Evolutionary conservation across 768 basidiomycete genomes (phyloP), one percentile per base, ranked within the genome.

Genomic region (Sporobolomyces roseus): DNA sequence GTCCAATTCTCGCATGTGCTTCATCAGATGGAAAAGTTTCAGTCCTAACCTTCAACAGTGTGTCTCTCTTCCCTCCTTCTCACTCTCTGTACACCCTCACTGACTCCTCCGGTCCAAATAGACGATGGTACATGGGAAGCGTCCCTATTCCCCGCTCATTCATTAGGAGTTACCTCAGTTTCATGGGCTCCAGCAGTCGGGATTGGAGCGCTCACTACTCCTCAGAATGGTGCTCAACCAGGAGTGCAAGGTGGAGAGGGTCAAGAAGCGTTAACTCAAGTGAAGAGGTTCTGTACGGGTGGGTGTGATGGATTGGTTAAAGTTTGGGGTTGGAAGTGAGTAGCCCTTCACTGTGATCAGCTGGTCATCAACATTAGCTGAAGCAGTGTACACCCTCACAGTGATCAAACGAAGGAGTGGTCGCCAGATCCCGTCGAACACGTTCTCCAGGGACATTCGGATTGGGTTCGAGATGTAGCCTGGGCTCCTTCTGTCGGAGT

Each of bases 401-500:
- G 87, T 69, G 90, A 93, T 61, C 88, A 90, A 60, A 83, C 86
- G 13, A 88, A 93, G 78, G 85, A 89, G 12, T 97, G 93, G 92
- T 83, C 84, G 19, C 90, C 91, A 74, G 93, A 76, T 49, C 91
- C 94, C 75, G 85, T 83, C 0, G 85, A 76, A 66, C 93, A 94
- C 75, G 85, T 83, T 0, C 84, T 99, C 29, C 89, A 91, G 56
- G 93, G 91, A 0, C 94, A 99, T 79, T 85, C 88, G 0, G 94
- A 99, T 79, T 99, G 94, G 94, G 93, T 99, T 27, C 84, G 94
- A 53, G 94, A 98, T 77, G 93, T 97, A n/a, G 91, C 94, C 0
- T 98, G 93, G 93, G 93, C 93, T 1, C 94, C 96, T 0, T 96
- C 91, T 74, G 93, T 97, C 70, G 96, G 96, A 0, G 83, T 98